Evolutionary conservation across 495 filamentous ascomycete species (phyloP).

Genomic region (Aspergillus ellipticus): DNA sequence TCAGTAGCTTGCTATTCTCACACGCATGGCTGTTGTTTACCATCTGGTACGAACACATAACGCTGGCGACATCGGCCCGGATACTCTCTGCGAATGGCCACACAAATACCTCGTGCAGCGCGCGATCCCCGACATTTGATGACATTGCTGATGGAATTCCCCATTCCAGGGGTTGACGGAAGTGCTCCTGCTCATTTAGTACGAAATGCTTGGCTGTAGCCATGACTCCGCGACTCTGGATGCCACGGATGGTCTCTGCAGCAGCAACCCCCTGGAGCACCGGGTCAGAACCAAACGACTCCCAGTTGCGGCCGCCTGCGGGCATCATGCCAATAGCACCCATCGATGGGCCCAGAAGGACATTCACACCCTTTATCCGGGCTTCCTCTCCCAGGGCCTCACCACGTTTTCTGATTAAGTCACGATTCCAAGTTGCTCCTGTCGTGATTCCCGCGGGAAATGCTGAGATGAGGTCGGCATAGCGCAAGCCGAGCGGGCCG

Average conservation of each 20-base stretch:
- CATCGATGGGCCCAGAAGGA: constrained; percentile 72
- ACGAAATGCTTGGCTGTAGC: constrained; percentile 82
- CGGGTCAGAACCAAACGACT: constrained; percentile 77
- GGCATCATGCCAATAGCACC: constrained; percentile 78
- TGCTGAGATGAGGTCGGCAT: constrained; percentile 70
- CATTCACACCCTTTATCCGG: constrained; percentile 67
- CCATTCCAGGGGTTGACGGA: constrained; percentile 72
- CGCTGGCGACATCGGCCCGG: constrained; percentile 76
- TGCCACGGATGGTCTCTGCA: constrained; percentile 68
- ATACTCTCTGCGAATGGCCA: constrained; percentile 91
- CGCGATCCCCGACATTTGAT: constrained; percentile 77
- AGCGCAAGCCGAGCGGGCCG: constrained; percentile 78
- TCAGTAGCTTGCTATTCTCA: constrained; percentile 86
- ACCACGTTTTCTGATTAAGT: constrained; percentile 71
- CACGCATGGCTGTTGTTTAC: constrained; percentile 91
- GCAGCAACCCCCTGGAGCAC: constrained; percentile 67
- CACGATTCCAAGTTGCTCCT: constrained; percentile 82
- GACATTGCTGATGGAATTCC: constrained; percentile 69
- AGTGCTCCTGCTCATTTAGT: constrained; percentile 87
- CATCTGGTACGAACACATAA: constrained; percentile 90
- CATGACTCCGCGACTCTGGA: constrained; percentile 76
- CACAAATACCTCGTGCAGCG: constrained; percentile 78
- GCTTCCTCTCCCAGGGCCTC: constrained; percentile 66
- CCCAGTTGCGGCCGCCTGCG: constrained; percentile 88
- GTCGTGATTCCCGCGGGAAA: constrained; percentile 83